Conservation (phyloP, 176 grass and related monocot genomes). For the Themeda triandra region DNA sequence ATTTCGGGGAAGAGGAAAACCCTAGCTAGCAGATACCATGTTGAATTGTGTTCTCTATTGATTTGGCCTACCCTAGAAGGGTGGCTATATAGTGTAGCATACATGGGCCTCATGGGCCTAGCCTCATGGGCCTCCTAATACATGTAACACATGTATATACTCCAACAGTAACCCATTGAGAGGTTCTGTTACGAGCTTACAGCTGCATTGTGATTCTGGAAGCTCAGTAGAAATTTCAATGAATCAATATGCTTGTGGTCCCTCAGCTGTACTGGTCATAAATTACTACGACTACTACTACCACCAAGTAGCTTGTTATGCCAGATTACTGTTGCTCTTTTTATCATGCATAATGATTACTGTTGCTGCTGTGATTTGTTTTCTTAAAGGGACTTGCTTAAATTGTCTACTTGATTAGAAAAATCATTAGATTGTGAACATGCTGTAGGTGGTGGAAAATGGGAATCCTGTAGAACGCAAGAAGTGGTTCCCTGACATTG, state of each 20-base stretch:
- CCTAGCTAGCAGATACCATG: too few relatives aligned
- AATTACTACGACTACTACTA: not conserved
- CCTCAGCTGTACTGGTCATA: not conserved
- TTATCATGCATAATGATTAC: not conserved
- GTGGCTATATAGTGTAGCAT: too few relatives aligned
- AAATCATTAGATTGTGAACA: not conserved
- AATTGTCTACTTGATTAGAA: not conserved
- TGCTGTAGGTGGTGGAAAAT: slow-evolving; percentile 95
- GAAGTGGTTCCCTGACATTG: slow-evolving; percentile 94
- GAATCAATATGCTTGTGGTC: not conserved
- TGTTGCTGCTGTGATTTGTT: slow-evolving; percentile 15
- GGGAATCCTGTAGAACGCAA: slow-evolving; percentile 79
- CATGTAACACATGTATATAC: too few relatives aligned
- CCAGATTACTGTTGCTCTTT: not conserved
- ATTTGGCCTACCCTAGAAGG: too few relatives aligned
- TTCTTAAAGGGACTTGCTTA: not conserved
- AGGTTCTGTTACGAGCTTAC: not conserved
- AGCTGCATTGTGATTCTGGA: not conserved
- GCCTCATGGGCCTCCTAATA: too few relatives aligned
- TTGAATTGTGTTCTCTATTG: too few relatives aligned
- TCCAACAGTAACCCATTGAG: slow-evolving; percentile 1
- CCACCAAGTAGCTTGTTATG: not conserved
- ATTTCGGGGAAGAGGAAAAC: too few relatives aligned
- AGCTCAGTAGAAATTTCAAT: not conserved
- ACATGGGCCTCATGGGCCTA: too few relatives aligned